Percentiles rank a stretch among this genome's conserved stretches.
Conservation (phyloP, 1,284 basidiomycete genomes). For the Trichosporon sp. region DNA sequence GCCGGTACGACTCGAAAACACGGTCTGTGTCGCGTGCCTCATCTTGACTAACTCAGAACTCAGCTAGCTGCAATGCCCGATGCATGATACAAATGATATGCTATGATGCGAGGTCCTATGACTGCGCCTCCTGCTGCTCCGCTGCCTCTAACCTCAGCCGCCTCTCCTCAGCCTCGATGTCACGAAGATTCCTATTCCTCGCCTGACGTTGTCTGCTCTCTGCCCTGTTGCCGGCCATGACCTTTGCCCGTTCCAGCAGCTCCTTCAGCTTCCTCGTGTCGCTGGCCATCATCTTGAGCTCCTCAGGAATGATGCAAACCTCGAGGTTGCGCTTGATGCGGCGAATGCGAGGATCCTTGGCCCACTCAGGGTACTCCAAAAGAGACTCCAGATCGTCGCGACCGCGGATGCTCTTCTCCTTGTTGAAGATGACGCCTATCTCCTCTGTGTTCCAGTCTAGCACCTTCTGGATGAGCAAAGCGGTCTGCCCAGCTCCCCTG, state of each 20-base stretch:
- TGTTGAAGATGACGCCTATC: neutral
- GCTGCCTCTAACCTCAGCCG: neutral
- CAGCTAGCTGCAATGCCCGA: neutral
- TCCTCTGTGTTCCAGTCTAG: constrained; percentile 7
- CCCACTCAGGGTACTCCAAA: neutral
- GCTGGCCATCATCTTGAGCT: neutral
- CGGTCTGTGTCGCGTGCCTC: neutral
- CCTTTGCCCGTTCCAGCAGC: neutral
- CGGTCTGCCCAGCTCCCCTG: neutral
- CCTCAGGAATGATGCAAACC: constrained; percentile 6
- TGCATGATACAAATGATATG: constrained; percentile 1
- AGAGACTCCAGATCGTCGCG: neutral
- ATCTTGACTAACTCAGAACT: neutral
- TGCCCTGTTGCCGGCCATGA: neutral
- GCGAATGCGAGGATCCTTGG: neutral
- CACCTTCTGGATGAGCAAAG: neutral
- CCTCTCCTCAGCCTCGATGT: neutral
- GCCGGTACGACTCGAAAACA: neutral
- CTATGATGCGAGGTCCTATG: neutral
- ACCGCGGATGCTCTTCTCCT: neutral
- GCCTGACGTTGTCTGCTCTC: neutral
- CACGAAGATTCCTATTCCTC: neutral
- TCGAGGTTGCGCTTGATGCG: neutral
- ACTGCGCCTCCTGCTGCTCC: neutral
- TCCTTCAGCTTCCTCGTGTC: neutral